Evolutionary conservation across 495 filamentous ascomycete species (phyloP), one percentile per base, ranked within the genome.

Genomic region (Penicillium silybi): DNA sequence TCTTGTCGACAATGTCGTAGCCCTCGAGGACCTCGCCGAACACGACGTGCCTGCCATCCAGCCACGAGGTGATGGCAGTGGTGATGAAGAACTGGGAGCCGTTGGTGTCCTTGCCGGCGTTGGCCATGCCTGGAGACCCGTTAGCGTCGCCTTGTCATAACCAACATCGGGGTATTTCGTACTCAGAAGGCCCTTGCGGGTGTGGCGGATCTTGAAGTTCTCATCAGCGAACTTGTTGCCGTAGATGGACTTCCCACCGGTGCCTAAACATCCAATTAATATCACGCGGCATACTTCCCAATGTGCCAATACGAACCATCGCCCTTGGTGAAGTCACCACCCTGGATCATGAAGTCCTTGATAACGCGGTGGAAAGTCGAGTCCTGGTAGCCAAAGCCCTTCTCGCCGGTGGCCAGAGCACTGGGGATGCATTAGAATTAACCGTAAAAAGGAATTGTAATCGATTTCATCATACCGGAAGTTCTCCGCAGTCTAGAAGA

Each of bases 151-250:
- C 29, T 32, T 10, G 10, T 11, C 0, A 32, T 13, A 13, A 32
- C 11, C 2, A 15, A 4, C 29, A 32, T 13, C 11, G 11, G 29
- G 29, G 29, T 32, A 2, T 32, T 13, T 44, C 57, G 56, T 82
- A 80, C 81, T 85, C 49, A 87, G 71, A 44, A 80, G 71, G 26
- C 85, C 85, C 56, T 80, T 79, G 64, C 80, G 81, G 71, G 68
- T 83, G 74, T 87, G 84, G 83, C 95, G 95, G 52, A 98, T 81
- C 86, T 97, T 98, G 84, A 98, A 98, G 86, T 97, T 98, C 87
- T 98, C 93, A 72, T 98, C 93, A 46, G 80, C 64, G 74, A 97
- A 98, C 77, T 92, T 96, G 56, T 85, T 81, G 60, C 93, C 93
- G 70, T 97, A 98, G 76, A 98, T 88, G 40, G 91, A 96, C 82